phyloP scores from a whole-genome alignment of 2,329 filamentous ascomycete species.

The Phialophora verrucosa region DNA sequence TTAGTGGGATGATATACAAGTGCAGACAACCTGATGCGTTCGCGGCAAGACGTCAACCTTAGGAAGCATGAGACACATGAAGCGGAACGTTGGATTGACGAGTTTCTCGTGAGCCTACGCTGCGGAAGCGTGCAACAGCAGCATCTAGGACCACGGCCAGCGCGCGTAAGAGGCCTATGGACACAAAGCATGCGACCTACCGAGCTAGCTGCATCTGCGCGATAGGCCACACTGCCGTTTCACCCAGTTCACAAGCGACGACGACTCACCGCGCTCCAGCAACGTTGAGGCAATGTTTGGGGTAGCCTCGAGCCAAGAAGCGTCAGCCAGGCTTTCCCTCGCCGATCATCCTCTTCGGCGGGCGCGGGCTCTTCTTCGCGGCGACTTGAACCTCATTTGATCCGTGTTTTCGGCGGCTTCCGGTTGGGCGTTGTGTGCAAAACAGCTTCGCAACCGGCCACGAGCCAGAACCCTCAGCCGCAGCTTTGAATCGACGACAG shows the following conservation, averaged over 20 bases:
- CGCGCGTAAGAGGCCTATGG: too few species aligned
- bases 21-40: neutral
- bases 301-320: neutral
- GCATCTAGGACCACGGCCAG: neutral
- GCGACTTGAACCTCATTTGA: neutral
- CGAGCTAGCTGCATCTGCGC: neutral
- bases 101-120: neutral
- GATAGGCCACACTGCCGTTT: neutral
- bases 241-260: neutral
- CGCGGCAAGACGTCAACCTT: neutral
- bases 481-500: neutral
- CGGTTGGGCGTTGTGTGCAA: constrained; percentile 1
- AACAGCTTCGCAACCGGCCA: neutral
- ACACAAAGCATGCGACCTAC: neutral
- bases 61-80: neutral
- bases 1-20: neutral
- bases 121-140: neutral
- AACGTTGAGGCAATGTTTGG: neutral
- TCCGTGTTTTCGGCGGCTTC: neutral
- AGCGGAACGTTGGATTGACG: neutral
- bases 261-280: neutral
- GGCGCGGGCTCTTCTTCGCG: neutral
- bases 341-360: neutral
- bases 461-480: neutral
- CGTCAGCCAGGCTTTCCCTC: neutral